Evolutionary conservation across 2,329 filamentous ascomycete genomes (phyloP), one percentile per base, ranked within the genome.

Genomic region (Fusarium bulbicola): DNA sequence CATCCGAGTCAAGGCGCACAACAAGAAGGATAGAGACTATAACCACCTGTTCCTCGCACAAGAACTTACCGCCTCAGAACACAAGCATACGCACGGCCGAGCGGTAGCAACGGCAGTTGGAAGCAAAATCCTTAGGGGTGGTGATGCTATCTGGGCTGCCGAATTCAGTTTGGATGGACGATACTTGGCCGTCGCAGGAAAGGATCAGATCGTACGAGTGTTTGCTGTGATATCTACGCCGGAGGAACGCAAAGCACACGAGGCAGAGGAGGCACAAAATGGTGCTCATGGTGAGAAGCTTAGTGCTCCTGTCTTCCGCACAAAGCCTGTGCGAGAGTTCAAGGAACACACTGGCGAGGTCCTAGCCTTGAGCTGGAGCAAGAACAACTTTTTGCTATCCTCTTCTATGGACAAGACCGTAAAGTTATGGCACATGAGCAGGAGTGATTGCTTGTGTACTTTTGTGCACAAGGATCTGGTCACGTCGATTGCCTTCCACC

Each of bases 321-420:
- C 90, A 56, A 92, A 93, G 77, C 93, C 95, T 0, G 81, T 93
- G 15, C 89, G 92, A 62, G 93, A 97, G 78, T 98, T 96, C 73
- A 84, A 88, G 60, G 95, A 95, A 9, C 96, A 99, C 79, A 92
- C 90, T 1, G 92, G 92, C 21, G 95, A 97, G 75, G 91, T 99
- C 11, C 84, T 99, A 73, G 95, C 97, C 79, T 82, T 99, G 67
- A 97, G 94, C 80, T 99, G 96, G 96, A 98, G 95, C 85, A 99
- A 98, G 86, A 99, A 99, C 82, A 97, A 97, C 81, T 99, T 99
- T 76, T 83, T 99, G 34, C 86, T 99, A 21, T 98, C 95, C 7
- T 97, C 95, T 0, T 97, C 95, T 0, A 98, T 98, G 95, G 96
- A 99, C 81, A 98, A 98, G 85, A 97, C 95, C 0, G 96, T 99